Conservation (phyloP, 129 eudicot species). For the Pulicaria dysenterica region DNA sequence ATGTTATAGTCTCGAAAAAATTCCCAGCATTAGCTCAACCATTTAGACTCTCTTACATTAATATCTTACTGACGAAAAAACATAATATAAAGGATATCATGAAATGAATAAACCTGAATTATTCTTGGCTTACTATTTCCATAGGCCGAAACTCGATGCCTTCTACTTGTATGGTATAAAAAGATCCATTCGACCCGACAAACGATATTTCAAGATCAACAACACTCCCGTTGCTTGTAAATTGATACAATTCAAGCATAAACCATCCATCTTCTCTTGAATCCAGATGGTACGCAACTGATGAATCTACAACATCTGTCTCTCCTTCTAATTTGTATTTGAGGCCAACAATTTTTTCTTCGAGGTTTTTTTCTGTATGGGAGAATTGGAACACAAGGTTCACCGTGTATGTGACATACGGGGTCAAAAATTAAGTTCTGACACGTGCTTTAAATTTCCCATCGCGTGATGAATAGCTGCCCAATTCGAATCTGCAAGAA, state of each 20-base stretch:
- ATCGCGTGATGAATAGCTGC: neutral
- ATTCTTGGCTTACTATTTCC: neutral
- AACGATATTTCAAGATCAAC: neutral
- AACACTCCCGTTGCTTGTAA: neutral
- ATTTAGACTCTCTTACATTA: too few species aligned
- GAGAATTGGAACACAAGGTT: slow-evolving; percentile 10
- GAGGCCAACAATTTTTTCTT: neutral
- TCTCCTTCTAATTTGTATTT: neutral
- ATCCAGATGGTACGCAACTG: neutral
- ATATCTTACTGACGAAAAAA: too few species aligned
- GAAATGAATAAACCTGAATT: neutral
- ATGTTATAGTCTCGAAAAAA: too few species aligned
- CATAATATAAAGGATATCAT: too few species aligned
- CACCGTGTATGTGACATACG: neutral
- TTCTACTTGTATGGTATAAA: neutral
- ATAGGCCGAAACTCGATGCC: slow-evolving; percentile 7
- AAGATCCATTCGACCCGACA: neutral
- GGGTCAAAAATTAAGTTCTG: slow-evolving; percentile 13
- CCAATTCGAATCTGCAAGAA: neutral
- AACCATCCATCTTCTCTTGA: too few species aligned
- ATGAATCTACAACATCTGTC: neutral
- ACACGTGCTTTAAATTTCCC: neutral
- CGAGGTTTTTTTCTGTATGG: neutral
- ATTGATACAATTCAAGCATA: slow-evolving; percentile 20
- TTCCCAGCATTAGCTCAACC: too few species aligned